Percentiles rank a stretch among this genome's conserved stretches.
These are phyloP conservation scores for Cladophialophora yegresii DNA, from an alignment of 2,329 filamentous ascomycete species.

Conservation along the genomic window DNA sequence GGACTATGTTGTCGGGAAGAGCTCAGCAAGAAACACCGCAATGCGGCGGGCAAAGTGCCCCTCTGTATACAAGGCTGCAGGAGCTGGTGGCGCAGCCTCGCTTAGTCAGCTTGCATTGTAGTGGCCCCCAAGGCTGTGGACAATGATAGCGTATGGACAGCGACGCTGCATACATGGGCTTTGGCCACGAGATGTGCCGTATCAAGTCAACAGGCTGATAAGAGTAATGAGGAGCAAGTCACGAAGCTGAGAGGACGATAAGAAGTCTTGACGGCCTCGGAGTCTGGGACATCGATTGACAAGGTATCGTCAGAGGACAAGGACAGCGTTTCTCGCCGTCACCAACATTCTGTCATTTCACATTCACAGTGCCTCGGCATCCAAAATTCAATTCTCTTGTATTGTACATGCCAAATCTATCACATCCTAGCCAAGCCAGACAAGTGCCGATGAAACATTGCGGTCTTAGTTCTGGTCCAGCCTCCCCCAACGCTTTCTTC, in stretches of 20 bases:
- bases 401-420: background rate
- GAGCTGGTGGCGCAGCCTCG: background rate
- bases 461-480: background rate
- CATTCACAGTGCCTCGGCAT: background rate
- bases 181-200: background rate
- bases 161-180: background rate
- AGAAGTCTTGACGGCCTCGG: background rate
- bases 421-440: background rate
- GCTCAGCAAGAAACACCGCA: background rate
- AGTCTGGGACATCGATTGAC: background rate
- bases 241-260: background rate
- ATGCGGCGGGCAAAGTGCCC: background rate
- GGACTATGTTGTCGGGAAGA: background rate
- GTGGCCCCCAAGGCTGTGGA: background rate
- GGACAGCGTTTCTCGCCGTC: background rate
- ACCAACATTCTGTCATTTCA: background rate
- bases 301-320: background rate
- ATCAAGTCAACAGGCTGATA: background rate
- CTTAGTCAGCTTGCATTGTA: background rate
- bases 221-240: background rate
- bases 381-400: background rate
- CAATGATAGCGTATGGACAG: background rate
- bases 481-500: background rate
- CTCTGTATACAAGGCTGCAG: conserved; percentile 4
- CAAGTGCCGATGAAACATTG: background rate